phyloP scores from a whole-genome alignment of 2,329 filamentous ascomycete genomes.

The Epichloe bromicola region DNA sequence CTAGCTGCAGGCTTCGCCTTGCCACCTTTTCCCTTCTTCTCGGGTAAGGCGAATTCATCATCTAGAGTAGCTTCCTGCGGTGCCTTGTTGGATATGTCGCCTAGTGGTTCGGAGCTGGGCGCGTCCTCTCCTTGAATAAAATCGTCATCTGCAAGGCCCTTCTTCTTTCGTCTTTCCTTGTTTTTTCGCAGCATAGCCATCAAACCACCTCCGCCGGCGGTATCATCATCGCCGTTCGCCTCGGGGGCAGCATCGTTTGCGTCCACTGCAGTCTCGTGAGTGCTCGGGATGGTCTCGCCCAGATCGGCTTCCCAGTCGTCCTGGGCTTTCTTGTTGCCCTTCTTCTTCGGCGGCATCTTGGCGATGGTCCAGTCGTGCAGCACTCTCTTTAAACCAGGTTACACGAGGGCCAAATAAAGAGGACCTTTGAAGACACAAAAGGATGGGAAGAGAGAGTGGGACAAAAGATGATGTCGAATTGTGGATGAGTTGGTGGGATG shows the following conservation, averaged over 20 bases:
- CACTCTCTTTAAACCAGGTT: background rate
- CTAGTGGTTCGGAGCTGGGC: constrained; percentile 16
- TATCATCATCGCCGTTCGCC: constrained; percentile 40
- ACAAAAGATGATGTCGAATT: background rate
- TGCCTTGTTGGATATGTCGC: constrained; percentile 46
- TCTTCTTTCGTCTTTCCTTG: constrained; percentile 81
- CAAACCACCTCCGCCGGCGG: constrained; percentile 51
- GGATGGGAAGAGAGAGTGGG: background rate
- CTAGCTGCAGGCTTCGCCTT: constrained; percentile 30
- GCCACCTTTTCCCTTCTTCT: constrained; percentile 58
- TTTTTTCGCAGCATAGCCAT: constrained; percentile 74
- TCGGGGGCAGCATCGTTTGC: constrained; percentile 27
- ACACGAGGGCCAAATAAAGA: background rate
- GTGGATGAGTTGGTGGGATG: background rate
- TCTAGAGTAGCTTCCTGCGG: constrained; percentile 72
- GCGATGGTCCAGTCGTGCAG: constrained; percentile 10
- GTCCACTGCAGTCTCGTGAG: constrained; percentile 33
- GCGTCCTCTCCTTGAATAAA: constrained; percentile 54
- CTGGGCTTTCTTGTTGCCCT: constrained; percentile 66
- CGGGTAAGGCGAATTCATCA: constrained; percentile 73
- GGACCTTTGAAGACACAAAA: background rate
- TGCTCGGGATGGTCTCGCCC: constrained; percentile 60
- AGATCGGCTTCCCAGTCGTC: constrained; percentile 94
- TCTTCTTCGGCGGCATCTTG: constrained; percentile 89
- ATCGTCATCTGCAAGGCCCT: constrained; percentile 57